These are phyloP conservation scores for Acer yangbiense DNA, from an alignment of 345 rosid species.

Conservation along the genomic window DNA sequence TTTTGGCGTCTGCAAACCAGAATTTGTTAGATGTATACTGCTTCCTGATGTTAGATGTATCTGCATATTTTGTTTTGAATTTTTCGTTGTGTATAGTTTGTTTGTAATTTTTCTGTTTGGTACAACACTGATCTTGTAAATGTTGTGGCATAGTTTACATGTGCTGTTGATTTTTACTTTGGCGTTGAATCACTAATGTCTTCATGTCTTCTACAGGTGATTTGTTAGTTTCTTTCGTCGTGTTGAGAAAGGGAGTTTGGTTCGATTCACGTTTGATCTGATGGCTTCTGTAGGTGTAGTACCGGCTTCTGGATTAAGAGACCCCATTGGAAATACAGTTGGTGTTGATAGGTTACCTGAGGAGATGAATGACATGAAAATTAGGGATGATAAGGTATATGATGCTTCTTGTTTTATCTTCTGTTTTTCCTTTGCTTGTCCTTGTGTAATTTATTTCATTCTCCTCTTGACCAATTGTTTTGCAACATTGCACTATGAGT, in stretches of 20 bases:
- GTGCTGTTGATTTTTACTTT: not conserved
- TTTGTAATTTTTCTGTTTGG: not conserved
- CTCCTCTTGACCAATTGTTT: not conserved
- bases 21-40: not conserved
- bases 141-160: not conserved
- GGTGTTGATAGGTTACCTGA: slow-evolving; percentile 82
- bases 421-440: not conserved
- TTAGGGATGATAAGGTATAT: slow-evolving; percentile 80
- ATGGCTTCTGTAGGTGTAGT: slow-evolving; percentile 69
- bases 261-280: slow-evolving; percentile 14
- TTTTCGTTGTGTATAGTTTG: not conserved
- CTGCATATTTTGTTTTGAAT: not conserved
- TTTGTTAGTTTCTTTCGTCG: slow-evolving; percentile 7
- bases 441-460: not conserved
- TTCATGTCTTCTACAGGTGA: slow-evolving; percentile 20
- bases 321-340: slow-evolving; percentile 44
- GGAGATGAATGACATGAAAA: slow-evolving; percentile 91
- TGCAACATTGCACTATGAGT: not conserved
- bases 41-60: not conserved
- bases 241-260: slow-evolving; percentile 16
- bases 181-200: not conserved
- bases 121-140: not conserved
- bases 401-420: not conserved
- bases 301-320: slow-evolving; percentile 59
- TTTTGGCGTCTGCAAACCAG: not conserved